Base-by-base conservation (phyloP, 208 protist genomes). In the Crithidia acanthocephali region DNA sequence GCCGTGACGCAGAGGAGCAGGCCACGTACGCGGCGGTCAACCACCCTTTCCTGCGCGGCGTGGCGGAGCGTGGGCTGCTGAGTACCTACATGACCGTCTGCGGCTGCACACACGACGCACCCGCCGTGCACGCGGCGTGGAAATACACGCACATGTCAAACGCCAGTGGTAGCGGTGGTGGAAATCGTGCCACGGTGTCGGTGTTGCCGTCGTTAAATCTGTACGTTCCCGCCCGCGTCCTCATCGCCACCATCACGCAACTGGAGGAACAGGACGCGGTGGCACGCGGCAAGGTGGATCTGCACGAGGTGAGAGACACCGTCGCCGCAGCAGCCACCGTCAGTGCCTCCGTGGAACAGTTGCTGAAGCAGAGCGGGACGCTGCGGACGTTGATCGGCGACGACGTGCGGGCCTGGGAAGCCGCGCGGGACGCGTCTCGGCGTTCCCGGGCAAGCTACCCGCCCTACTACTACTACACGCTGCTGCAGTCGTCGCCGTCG, bases 21-120 rank as follows among this genome's bases (percentile, higher is more conserved):
- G 32, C 47, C 16, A 45, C 53, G 23, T 76, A 83, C 48, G 40
- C 61, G 23, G 68, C 78, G 25, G 63, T 82, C 9, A 72, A 78
- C 18, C 74, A 91, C 28, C 72, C 73, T 6, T 83, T 94, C 40
- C 67, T 92, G 10, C 83, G 77, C 28, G 79, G 70, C 9, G 33
- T 94, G 30, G 80, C 74, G 23, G 86, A 87, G 67, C 81, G 79
- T 27, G 65, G 77, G 25, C 61, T 85, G 56, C 82, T 94, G 42
- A 60, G 61, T n/a, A 55, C 44, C 27, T 58, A 61, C 56, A 70
- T 71, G 52, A 40, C 48, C 27, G 50, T 61, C 8, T 48, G 57
- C 15, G 65, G 72, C n/a, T 27, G 30, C 40, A 7, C 48, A n/a
- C n/a, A n/a, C n/a, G n/a, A n/a, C n/a, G n/a, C n/a, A n/a, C n/a